These are phyloP conservation scores for Trichosporon sp. DNA, from an alignment of 1,284 basidiomycete genomes.

Conservation along the genomic window DNA sequence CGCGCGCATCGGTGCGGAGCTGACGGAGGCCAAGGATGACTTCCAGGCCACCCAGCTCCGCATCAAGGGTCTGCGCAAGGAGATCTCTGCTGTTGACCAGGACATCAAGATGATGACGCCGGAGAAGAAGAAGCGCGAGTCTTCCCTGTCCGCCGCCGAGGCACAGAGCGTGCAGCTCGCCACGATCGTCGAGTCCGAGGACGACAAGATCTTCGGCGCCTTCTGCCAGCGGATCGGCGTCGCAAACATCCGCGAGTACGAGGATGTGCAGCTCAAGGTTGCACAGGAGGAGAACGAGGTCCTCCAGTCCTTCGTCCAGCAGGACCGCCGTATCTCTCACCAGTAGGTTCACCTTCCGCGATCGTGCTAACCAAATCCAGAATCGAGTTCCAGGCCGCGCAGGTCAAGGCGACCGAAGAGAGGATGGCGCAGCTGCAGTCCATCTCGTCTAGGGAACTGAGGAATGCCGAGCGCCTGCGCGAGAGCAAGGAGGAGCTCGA, in stretches of 20 bases:
- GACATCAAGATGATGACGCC: slow-evolving; percentile 65
- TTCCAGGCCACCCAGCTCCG: slow-evolving; percentile 53
- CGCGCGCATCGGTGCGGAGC: slow-evolving; percentile 68
- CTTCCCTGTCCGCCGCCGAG: slow-evolving; percentile 55
- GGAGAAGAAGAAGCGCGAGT: slow-evolving; percentile 61
- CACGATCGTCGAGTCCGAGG: slow-evolving; percentile 65
- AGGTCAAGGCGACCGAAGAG: slow-evolving; percentile 61
- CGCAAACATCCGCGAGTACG: slow-evolving; percentile 84
- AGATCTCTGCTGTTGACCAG: slow-evolving; percentile 68
- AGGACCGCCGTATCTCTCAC: slow-evolving; percentile 79
- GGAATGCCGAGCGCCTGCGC: slow-evolving; percentile 58
- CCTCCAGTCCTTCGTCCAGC: slow-evolving; percentile 74
- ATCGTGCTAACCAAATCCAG: slow-evolving; percentile 49
- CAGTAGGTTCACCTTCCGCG: slow-evolving; percentile 59
- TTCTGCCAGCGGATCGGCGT: slow-evolving; percentile 84
- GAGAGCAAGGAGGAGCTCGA: slow-evolving; percentile 60
- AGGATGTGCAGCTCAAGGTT: slow-evolving; percentile 82
- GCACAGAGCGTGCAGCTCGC: slow-evolving; percentile 59
- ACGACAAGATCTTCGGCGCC: slow-evolving; percentile 69
- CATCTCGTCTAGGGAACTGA: slow-evolving; percentile 58
- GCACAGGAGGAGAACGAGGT: slow-evolving; percentile 83
- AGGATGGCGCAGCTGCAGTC: slow-evolving; percentile 60
- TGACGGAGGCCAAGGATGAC: slow-evolving; percentile 73
- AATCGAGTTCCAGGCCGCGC: slow-evolving; percentile 71
- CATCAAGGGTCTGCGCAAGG: slow-evolving; percentile 45